phyloP scores from a whole-genome alignment of 2,329 filamentous ascomycete genomes.

The Apiospora rasikravindrae region DNA sequence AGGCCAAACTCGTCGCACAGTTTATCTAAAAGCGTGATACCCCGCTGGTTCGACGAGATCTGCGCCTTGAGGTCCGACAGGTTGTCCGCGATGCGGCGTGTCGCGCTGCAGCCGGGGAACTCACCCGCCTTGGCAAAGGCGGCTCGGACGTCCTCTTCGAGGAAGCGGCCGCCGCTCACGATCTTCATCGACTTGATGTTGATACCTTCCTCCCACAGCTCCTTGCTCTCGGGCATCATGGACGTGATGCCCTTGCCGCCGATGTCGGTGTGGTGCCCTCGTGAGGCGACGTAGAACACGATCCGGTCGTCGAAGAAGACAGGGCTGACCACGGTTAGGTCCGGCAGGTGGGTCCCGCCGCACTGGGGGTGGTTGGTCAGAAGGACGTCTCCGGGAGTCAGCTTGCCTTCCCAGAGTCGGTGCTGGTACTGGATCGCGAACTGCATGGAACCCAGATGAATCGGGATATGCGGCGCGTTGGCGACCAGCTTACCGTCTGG shows the following conservation, averaged over 20 bases:
- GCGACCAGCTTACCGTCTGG: slow-evolving; percentile 73
- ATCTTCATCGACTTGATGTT: slow-evolving; percentile 45
- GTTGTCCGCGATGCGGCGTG: slow-evolving; percentile 46
- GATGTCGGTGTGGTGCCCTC: slow-evolving; percentile 30
- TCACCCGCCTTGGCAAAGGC: slow-evolving; percentile 39
- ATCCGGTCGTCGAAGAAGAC: slow-evolving; percentile 27
- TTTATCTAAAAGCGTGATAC: slow-evolving; percentile 37
- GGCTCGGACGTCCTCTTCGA: slow-evolving; percentile 37
- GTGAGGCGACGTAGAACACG: slow-evolving; percentile 28
- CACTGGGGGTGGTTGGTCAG: slow-evolving; percentile 64
- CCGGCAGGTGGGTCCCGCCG: slow-evolving; percentile 30
- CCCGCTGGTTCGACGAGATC: slow-evolving; percentile 47
- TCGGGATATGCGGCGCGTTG: slow-evolving; percentile 76
- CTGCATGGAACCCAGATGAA: slow-evolving; percentile 77
- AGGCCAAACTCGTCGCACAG: slow-evolving; percentile 41
- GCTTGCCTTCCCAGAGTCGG: slow-evolving; percentile 71
- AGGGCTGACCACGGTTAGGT: slow-evolving; percentile 29
- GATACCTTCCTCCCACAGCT: slow-evolving; percentile 50
- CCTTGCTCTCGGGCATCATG: slow-evolving; percentile 48
- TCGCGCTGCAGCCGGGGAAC: slow-evolving; percentile 42
- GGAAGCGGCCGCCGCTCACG: slow-evolving; percentile 41
- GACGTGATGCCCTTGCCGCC: slow-evolving; percentile 53
- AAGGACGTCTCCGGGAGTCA: slow-evolving; percentile 76
- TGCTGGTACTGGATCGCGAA: slow-evolving; percentile 73
- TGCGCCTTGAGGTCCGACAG: slow-evolving; percentile 49